phyloP scores from a whole-genome alignment of 257 asterid genomes.

The Solanum neorickii region DNA sequence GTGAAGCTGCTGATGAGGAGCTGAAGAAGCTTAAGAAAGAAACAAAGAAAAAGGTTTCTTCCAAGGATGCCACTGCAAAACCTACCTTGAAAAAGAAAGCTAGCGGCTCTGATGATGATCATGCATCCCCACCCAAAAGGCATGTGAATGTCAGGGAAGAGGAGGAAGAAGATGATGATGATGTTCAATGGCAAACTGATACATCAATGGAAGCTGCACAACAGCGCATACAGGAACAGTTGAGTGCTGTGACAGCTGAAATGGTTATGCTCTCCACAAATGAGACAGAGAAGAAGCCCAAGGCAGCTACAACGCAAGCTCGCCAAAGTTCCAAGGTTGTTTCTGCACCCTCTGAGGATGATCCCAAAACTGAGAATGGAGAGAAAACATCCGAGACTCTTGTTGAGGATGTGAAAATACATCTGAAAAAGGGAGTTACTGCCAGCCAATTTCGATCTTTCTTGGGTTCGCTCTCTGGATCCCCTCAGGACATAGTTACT shows the following conservation, averaged over 20 bases:
- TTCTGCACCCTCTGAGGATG: not conserved
- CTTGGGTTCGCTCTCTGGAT: not conserved
- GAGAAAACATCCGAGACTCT: not conserved
- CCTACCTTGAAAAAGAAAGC: conserved; percentile 13
- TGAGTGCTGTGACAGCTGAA: conserved; percentile 12
- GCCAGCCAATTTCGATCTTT: conserved; percentile 4
- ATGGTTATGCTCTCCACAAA: conserved; percentile 20
- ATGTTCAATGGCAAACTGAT: conserved; percentile 20
- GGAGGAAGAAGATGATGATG: conserved; percentile 8
- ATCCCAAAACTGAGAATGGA: not conserved
- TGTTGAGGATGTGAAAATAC: conserved; percentile 3
- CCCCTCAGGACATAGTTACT: conserved; percentile 6
- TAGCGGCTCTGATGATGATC: conserved; percentile 15
- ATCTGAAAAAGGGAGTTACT: conserved; percentile 2
- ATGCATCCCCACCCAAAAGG: not conserved
- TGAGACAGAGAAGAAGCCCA: conserved; percentile 3
- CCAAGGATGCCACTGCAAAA: conserved; percentile 16
- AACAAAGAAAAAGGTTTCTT: conserved; percentile 23
- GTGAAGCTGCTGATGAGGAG: conserved; percentile 35
- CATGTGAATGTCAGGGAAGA: conserved; percentile 1
- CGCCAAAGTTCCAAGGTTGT: not conserved
- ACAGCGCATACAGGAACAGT: conserved; percentile 13
- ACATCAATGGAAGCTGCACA: conserved; percentile 18
- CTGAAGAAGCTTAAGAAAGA: conserved; percentile 29
- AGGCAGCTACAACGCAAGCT: not conserved